Conservation (phyloP, 2,329 filamentous ascomycete genomes). For the Diplodia corticola region DNA sequence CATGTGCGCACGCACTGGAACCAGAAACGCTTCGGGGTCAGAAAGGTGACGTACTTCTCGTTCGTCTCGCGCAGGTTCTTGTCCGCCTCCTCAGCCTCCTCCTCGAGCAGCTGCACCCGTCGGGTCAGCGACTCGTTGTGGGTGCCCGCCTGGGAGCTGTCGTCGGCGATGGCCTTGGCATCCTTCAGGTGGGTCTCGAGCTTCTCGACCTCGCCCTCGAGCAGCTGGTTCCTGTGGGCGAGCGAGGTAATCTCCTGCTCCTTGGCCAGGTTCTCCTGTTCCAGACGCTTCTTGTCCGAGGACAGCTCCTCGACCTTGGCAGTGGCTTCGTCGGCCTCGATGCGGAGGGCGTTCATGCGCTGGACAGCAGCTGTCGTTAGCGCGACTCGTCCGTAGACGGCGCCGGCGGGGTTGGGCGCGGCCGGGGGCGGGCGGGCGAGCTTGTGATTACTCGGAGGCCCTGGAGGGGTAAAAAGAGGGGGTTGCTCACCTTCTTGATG, state of each 20-base stretch:
- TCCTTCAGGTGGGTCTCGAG: slow-evolving; percentile 81
- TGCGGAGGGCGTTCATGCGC: slow-evolving; percentile 94
- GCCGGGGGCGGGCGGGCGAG: slow-evolving; percentile 4
- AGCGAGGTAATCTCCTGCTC: slow-evolving; percentile 98
- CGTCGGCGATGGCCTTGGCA: slow-evolving; percentile 81
- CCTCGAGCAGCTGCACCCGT: slow-evolving; percentile 92
- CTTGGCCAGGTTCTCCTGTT: slow-evolving; percentile 94
- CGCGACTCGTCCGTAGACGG: slow-evolving; percentile 29
- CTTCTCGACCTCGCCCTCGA: slow-evolving; percentile 91
- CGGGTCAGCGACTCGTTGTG: slow-evolving; percentile 91
- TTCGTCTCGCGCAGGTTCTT: slow-evolving; percentile 96
- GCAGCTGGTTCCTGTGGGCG: slow-evolving; percentile 89
- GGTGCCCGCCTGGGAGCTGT: slow-evolving; percentile 77
- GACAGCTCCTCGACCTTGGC: slow-evolving; percentile 85
- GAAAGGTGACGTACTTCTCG: slow-evolving; percentile 76
- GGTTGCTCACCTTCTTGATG: slow-evolving; percentile 44
- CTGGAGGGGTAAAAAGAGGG: slow-evolving; percentile 29
- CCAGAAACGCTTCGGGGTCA: slow-evolving; percentile 23
- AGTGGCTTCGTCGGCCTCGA: slow-evolving; percentile 85
- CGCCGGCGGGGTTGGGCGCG: slow-evolving; percentile 17
- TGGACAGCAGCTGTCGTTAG: slow-evolving; percentile 41
- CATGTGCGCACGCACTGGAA: slow-evolving; percentile 14
- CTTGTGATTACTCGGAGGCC: slow-evolving; percentile 16
- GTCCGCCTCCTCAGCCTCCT: slow-evolving; percentile 95
- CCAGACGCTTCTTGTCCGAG: slow-evolving; percentile 80